Base-by-base conservation (phyloP, 2,329 filamentous ascomycete genomes). In the Botrytis squamosa region DNA sequence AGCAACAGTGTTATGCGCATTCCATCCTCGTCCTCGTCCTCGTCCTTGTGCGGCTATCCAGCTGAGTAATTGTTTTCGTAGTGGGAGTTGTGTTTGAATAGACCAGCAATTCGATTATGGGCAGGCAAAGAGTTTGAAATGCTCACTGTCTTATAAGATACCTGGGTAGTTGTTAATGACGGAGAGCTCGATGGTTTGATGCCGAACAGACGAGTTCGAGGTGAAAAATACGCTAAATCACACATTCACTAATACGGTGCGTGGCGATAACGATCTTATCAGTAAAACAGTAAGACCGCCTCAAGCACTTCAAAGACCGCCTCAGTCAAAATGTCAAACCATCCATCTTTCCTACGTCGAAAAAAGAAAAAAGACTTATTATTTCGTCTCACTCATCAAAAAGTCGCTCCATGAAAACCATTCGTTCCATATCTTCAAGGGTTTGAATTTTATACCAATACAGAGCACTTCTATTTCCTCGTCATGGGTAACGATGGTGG, bases 401-500 rank as follows among this genome's bases (percentile, higher is more conserved):
- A n/a, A 42, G 52, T 55, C 38, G 63, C 14, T 16, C n/a, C 10
- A 33, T 38, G 36, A 44, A 52, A 70, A 10, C 33, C 1, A 3
- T 6, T 36, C 4, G 42, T 44, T 29, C 6, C 25, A 29, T 20
- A 22, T 67, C 16, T n/a, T 29, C 40, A 52, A 36, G 20, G n/a
- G 20, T 59, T 66, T 72, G 10, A 18, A 57, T 3, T 3, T 33
- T 18, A 29, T 57, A 18, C 52, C 52, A 29, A 57, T 57, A 49
- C 59, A 46, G 22, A 22, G 22, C 49, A 36, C 12, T 40, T 38
- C 12, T 16, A 9, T 62, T 62, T 36, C 57, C 18, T 25, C 29
- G 73, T 18, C 79, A 98, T 99, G 96, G 96, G 96, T 82, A 99
- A 99, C 85, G 96, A 99, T 82, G 96, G 96, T 78, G 96, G 96